Evolutionary conservation across 257 asterid genomes (phyloP).

Genomic region (Solanum clarkiae): DNA sequence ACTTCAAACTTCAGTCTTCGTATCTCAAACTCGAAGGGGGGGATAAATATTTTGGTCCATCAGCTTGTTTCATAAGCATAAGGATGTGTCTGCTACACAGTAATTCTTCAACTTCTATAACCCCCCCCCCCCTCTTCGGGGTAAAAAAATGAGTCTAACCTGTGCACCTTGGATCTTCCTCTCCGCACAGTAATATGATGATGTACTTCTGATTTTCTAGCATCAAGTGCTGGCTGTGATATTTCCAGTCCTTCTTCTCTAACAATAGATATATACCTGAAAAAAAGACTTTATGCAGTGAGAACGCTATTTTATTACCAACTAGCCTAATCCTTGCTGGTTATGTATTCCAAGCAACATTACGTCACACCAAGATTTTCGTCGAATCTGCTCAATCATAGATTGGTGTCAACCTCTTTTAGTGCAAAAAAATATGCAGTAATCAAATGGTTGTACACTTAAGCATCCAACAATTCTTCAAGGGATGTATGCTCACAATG

Average conservation of each 20-base stretch:
- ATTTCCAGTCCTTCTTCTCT: conserved; percentile 75
- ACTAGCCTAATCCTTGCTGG: neutral
- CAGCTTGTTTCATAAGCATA: neutral
- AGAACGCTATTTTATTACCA: neutral
- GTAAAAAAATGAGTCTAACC: conserved; percentile 25
- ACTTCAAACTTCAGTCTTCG: neutral
- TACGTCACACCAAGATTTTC: neutral
- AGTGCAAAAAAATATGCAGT: neutral
- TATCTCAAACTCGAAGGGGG: neutral
- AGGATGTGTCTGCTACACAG: neutral
- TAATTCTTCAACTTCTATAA: neutral
- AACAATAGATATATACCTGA: conserved; percentile 56
- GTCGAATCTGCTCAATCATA: neutral
- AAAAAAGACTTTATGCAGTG: neutral
- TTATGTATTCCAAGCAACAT: neutral
- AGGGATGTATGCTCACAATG: neutral
- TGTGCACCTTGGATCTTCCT: conserved; percentile 53
- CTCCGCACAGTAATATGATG: conserved; percentile 60
- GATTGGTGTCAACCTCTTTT: neutral
- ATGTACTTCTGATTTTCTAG: conserved; percentile 50
- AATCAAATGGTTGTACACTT: neutral
- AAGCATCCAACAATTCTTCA: neutral
- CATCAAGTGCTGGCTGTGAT: conserved; percentile 77
- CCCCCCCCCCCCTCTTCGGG: no score
- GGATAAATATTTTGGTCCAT: neutral